phyloP scores from a whole-genome alignment of 345 rosid species.

The Diplotaxis tenuifolia region DNA sequence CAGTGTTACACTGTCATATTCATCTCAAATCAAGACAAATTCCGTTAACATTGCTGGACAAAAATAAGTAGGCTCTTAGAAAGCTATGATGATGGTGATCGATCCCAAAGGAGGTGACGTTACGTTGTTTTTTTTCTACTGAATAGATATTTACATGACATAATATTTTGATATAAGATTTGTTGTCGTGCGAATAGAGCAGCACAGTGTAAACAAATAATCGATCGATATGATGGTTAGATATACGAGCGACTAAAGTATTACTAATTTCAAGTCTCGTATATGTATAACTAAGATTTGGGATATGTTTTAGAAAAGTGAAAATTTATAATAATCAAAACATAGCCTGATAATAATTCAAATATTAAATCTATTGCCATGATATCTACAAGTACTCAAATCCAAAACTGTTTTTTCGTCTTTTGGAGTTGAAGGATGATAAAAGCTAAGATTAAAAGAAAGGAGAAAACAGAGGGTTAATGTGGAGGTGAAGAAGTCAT shows the following conservation, averaged over 20 bases:
- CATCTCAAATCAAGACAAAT: constrained; percentile 27
- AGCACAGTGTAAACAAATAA: background rate
- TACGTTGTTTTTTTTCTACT: constrained; percentile 3
- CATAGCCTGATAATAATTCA: background rate
- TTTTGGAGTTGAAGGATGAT: background rate
- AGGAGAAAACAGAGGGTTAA: background rate
- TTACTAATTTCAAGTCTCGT: no score
- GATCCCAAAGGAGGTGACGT: constrained; percentile 28
- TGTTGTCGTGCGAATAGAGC: constrained; percentile 12
- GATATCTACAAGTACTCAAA: background rate
- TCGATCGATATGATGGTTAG: background rate
- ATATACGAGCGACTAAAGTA: no score
- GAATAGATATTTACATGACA: constrained; percentile 27
- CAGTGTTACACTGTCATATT: constrained; percentile 13
- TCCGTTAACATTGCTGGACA: constrained; percentile 30
- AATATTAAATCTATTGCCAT: background rate
- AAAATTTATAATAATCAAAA: background rate
- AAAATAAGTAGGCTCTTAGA: constrained; percentile 27
- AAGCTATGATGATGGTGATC: constrained; percentile 20
- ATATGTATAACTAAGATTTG: background rate
- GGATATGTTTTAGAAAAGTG: background rate
- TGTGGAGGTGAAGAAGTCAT: constrained; percentile 29
- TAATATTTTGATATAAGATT: constrained; percentile 23
- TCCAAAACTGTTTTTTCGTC: background rate
- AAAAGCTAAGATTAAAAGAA: background rate